phyloP scores from a whole-genome alignment of 176 grass and related monocot species.

The Phoenix roebelenii region DNA sequence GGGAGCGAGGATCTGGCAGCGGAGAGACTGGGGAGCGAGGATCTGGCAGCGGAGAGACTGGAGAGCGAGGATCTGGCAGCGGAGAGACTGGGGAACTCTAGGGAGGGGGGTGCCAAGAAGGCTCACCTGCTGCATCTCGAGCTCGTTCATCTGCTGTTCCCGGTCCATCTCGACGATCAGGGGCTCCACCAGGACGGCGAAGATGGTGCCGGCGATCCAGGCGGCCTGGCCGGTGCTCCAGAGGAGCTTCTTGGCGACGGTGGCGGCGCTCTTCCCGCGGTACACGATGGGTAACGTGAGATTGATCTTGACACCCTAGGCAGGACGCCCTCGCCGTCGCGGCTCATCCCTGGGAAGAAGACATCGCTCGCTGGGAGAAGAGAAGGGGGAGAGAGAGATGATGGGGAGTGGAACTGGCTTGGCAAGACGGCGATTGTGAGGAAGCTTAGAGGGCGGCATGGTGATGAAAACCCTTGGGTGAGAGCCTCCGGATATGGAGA shows the following conservation, averaged over 20 bases:
- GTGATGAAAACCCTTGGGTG: no score
- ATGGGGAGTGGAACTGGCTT: no score
- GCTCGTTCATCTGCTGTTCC: conserved; percentile 66
- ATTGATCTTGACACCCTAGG: conserved; percentile 17
- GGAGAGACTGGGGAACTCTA: no score
- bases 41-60: no score
- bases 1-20: no score
- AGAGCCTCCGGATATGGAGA: no score
- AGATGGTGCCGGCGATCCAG: conserved; percentile 85
- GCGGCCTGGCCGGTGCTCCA: conserved; percentile 74
- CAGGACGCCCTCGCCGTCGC: conserved; percentile 30
- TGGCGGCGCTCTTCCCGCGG: conserved; percentile 30
- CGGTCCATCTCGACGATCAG: conserved; percentile 90
- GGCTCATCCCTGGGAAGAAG: conserved; percentile 24
- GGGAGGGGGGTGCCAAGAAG: conserved; percentile 38
- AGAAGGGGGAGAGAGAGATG: no score
- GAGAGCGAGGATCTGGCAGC: no score
- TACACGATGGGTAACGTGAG: conserved; percentile 37
- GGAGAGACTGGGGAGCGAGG: no score
- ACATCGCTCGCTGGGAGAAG: not conserved
- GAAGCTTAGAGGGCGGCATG: no score
- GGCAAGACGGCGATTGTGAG: no score
- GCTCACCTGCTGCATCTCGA: conserved; percentile 61
- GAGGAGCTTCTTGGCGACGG: conserved; percentile 51
- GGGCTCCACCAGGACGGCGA: conserved; percentile 63